Conservation (phyloP, 202 grass and related monocot species). For the Saccharum hybrid region DNA sequence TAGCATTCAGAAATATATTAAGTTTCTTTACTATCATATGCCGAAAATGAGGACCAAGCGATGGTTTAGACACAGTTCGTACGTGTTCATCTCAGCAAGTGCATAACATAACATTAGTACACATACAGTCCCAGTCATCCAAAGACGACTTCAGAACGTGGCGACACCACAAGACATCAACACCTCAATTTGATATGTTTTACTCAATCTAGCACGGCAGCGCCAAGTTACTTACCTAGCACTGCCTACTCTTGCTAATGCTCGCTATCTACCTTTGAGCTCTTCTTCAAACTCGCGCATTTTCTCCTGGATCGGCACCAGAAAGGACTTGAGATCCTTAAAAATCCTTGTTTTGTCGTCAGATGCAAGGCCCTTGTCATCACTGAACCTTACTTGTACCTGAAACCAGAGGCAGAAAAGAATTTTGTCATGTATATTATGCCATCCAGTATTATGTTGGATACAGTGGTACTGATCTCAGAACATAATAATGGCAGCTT, state of each 20-base stretch:
- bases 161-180: background rate
- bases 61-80: background rate
- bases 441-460: background rate
- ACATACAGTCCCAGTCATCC: background rate
- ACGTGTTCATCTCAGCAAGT: slow-evolving; percentile 5
- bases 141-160: background rate
- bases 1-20: background rate
- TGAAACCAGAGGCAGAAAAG: slow-evolving; percentile 29
- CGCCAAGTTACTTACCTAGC: background rate
- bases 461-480: background rate
- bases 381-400: slow-evolving; percentile 74
- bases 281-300: slow-evolving; percentile 70
- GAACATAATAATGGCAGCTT: background rate
- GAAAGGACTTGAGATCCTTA: slow-evolving; percentile 75
- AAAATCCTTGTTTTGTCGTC: slow-evolving; percentile 62
- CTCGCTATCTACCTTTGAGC: slow-evolving; percentile 75
- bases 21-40: background rate
- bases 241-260: background rate
- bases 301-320: slow-evolving; percentile 67
- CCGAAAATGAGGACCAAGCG: background rate
- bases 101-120: slow-evolving; percentile 13
- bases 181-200: slow-evolving; percentile 2
- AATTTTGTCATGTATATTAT: background rate
- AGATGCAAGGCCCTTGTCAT: slow-evolving; percentile 58
- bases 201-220: background rate